Conservation (phyloP, 257 asterid species). For the Solanum boliviense region DNA sequence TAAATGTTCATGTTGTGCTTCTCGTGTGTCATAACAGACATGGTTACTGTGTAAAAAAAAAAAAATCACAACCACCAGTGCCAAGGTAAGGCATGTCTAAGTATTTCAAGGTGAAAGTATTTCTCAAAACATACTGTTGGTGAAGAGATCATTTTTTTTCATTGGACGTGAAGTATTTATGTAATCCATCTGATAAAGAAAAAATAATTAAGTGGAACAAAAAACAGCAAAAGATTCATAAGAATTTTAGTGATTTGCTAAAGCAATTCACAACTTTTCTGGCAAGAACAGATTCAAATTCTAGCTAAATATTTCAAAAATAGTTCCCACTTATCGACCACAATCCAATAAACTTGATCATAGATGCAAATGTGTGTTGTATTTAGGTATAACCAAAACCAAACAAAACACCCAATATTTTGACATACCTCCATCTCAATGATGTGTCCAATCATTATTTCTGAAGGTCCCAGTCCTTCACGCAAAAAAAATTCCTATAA, state of each 20-base stretch:
- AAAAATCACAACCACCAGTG: background rate
- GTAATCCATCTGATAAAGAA: slow-evolving; percentile 61
- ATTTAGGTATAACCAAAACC: background rate
- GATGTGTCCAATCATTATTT: slow-evolving; percentile 70
- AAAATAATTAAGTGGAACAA: background rate
- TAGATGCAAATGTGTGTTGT: background rate
- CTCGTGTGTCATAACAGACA: background rate
- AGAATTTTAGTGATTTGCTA: background rate
- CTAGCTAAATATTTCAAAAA: background rate
- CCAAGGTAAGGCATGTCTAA: background rate
- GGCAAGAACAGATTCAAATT: background rate
- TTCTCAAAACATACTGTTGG: background rate
- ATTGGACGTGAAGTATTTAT: slow-evolving; percentile 73
- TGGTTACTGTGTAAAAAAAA: background rate
- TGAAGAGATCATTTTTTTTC: no score
- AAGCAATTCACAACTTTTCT: background rate
- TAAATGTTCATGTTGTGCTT: background rate
- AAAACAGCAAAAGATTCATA: background rate
- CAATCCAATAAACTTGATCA: background rate
- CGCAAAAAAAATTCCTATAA: slow-evolving; percentile 52
- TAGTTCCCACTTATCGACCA: background rate
- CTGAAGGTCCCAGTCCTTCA: slow-evolving; percentile 76
- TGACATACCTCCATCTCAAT: slow-evolving; percentile 75
- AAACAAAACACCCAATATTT: background rate
- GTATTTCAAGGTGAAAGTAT: no score